phyloP scores from a whole-genome alignment of 192 early-diverging fungal species.

The Backusella morwellensis region DNA sequence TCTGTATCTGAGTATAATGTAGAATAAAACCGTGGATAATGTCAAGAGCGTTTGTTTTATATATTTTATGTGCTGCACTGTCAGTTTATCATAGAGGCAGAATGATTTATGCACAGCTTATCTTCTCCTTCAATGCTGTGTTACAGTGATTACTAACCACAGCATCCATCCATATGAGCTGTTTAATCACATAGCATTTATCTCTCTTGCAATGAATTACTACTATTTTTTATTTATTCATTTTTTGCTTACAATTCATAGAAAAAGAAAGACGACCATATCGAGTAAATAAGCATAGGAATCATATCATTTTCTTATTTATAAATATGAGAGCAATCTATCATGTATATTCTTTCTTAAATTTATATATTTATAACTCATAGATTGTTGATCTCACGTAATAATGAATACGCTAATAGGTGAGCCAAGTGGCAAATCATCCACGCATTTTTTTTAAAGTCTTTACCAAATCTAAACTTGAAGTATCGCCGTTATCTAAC shows the following conservation, averaged over 20 bases:
- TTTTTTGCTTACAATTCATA: too few relatives aligned
- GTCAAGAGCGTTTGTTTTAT: not conserved
- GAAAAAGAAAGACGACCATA: not conserved
- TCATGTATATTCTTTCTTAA: too few relatives aligned
- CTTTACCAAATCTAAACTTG: not conserved
- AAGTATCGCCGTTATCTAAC: not conserved
- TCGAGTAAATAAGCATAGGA: not conserved
- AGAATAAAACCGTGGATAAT: not conserved
- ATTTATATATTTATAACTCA: too few relatives aligned
- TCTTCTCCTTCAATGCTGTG: not conserved
- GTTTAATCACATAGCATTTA: too few relatives aligned
- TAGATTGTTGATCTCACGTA: too few relatives aligned
- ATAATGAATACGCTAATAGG: too few relatives aligned
- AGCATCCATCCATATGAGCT: not conserved
- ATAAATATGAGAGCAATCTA: not conserved
- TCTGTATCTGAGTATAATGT: not conserved
- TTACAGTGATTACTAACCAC: not conserved
- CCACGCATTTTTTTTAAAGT: not conserved
- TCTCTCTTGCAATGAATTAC: too few relatives aligned
- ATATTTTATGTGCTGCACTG: conserved; percentile 2
- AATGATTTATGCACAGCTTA: conserved; percentile 1
- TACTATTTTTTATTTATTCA: too few relatives aligned
- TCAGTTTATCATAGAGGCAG: not conserved
- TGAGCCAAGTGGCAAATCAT: too few relatives aligned
- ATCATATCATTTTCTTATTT: not conserved